Base-by-base conservation (phyloP, 2,329 filamentous ascomycete species). In the Talaromyces verruculosus region DNA sequence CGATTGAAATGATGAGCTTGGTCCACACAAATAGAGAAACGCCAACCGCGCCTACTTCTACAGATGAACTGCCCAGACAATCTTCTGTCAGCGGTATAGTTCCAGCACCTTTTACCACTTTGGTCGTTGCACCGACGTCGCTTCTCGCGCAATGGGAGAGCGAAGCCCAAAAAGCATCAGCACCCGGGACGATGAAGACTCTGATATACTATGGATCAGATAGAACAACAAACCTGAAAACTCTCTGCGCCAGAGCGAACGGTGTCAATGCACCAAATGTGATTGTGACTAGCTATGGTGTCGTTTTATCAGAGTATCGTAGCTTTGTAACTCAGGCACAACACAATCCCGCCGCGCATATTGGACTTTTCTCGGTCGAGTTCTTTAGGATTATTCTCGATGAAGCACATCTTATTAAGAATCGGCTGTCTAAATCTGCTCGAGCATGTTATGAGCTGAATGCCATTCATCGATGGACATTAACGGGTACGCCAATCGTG, bases 41-140 rank as follows among this genome's bases (percentile, higher is more conserved):
- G 25, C 71, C 71, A 45, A 71, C 74, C 67, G 68, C 70, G 45
- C 68, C 74, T 17, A 71, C 74, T 4, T 85, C 83, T 3, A 82
- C 90, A 25, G 88, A 87, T 68, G 81, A 84, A 53, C 82, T 95
- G 5, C 84, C 88, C 6, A 84, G 88, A 62, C 77, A 92, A 13
- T 85, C 86, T 0, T 84, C 81, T 37, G 85, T 86, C 17, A 77
- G 83, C 10, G 80, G 81, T 1, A 80, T 92, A 3, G 84, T 90
- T 57, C 77, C 84, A 63, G 95, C 93, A 1, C 93, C 93, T 0
- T 91, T 90, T 74, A 98, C 95, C 0, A 99, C 95, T 0, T 82
- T 99, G 2, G 94, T 99, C 0, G 86, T 99, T n/a, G 95, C 95
- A 0, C 95, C 95, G 1, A 98, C 97, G 88, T 98, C 95, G 10